Evolutionary conservation across 2,329 filamentous ascomycete species (phyloP).

Genomic region (Septoria linicola): DNA sequence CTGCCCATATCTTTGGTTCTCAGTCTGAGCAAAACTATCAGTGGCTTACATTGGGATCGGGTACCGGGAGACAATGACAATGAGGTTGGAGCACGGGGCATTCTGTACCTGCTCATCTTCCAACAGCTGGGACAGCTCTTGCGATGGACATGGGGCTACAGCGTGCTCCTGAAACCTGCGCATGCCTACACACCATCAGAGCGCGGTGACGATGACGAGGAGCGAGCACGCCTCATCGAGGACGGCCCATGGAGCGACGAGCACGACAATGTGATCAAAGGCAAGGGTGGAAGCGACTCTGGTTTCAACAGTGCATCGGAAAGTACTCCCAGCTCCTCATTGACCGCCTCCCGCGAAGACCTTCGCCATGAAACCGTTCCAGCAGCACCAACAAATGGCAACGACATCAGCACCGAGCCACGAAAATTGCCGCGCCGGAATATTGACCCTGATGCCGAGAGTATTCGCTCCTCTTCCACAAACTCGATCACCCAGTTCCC

Average conservation of each 20-base stretch:
- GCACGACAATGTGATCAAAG: constrained; percentile 31
- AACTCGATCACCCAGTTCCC: constrained; percentile 55
- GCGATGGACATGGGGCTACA: constrained; percentile 97
- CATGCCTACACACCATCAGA: constrained; percentile 68
- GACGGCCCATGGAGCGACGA: constrained; percentile 58
- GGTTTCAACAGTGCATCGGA: constrained; percentile 49
- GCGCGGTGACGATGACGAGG: constrained; percentile 54
- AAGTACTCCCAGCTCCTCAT: constrained; percentile 40
- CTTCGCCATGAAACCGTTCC: constrained; percentile 31
- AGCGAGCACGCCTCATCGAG: constrained; percentile 43
- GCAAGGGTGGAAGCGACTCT: constrained; percentile 37
- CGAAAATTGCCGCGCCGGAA: constrained; percentile 39
- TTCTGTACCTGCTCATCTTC: constrained; percentile 93
- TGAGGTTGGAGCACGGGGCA: constrained; percentile 88
- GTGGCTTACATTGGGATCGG: constrained; percentile 89
- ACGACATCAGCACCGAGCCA: constrained; percentile 42
- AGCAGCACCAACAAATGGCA: constrained; percentile 51
- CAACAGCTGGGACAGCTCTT: constrained; percentile 95
- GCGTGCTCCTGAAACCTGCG: constrained; percentile 85
- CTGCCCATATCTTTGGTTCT: constrained; percentile 94
- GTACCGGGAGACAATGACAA: constrained; percentile 92
- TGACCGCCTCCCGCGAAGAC: constrained; percentile 16
- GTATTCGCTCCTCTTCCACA: constrained; percentile 39
- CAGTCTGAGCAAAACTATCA: constrained; percentile 86
- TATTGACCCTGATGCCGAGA: constrained; percentile 17